Conservation (phyloP, 2,329 filamentous ascomycete species). For the Trichoderma lentiforme region DNA sequence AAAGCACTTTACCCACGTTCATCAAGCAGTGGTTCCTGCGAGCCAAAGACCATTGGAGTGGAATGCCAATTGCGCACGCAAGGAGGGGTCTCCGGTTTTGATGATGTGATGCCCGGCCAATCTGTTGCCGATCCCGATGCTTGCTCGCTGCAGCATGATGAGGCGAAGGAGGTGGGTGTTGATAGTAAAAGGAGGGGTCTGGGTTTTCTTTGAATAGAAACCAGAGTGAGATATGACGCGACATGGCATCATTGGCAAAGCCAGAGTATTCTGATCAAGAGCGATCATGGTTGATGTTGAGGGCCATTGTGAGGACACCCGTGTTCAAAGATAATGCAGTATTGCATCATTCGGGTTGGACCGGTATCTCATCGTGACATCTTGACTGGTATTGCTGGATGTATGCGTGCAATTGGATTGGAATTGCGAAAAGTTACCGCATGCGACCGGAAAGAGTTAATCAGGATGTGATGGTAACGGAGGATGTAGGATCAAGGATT, state of each 20-base stretch:
- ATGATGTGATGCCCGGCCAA: background rate
- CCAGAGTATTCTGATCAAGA: background rate
- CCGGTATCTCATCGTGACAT: background rate
- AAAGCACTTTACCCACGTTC: background rate
- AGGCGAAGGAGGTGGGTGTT: slow-evolving; percentile 1
- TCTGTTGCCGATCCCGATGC: background rate
- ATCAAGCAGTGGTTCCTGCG: background rate
- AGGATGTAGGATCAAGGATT: background rate
- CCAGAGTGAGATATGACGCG: slow-evolving; percentile 6
- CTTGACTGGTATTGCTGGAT: background rate
- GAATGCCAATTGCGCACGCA: slow-evolving; percentile 5
- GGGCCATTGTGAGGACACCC: background rate
- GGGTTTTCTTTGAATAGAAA: background rate
- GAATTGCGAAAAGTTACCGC: background rate
- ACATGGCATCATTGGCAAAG: background rate
- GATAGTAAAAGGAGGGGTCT: slow-evolving; percentile 9
- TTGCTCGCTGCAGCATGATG: background rate
- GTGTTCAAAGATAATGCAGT: background rate
- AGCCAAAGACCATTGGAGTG: background rate
- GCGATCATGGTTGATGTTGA: background rate
- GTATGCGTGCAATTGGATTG: background rate
- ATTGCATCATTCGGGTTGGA: background rate
- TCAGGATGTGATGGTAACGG: background rate
- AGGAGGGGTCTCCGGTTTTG: background rate
- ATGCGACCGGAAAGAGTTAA: background rate